Base-by-base conservation (phyloP, 2,329 filamentous ascomycete species). In the Aspergillus bombycis region DNA sequence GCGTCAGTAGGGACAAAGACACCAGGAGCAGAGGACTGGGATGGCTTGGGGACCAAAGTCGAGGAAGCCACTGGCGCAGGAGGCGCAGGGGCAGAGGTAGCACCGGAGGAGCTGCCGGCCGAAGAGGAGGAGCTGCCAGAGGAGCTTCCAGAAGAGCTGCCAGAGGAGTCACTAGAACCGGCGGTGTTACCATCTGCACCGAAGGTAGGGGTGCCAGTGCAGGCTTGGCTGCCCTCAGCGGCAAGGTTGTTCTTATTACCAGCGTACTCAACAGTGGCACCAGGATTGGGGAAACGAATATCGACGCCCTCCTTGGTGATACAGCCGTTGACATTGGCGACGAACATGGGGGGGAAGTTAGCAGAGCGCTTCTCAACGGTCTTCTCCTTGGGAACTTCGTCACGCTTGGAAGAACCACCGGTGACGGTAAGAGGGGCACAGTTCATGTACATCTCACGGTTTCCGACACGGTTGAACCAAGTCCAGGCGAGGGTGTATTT, bases 381-480 rank as follows among this genome's bases (percentile, higher is more conserved):
- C 34, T 73, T 70, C 66, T 73, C 72, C 48, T 87, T 85, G 59
- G 78, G 32, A 38, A 55, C 32, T 28, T 55, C 52, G 21, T 55
- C 52, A 38, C 52, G 52, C 52, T 55, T 75, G 1, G 81, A 75
- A 1, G 80, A 77, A 26, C 80, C 79, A 4, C 78, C 80, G 0
- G 86, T 86, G 28, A 98, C 83, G 0, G 83, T 85, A 55, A 96
- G 78, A 0, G 92, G 88, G 0, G 91, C 92, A 71, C 94, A 99
- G 85, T 97, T 96, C 93, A 97, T 96, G 84, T 98, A 97, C 85
- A 97, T 93, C 76, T 98, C 95, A 1, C 94, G 89, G 81, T 97
- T 97, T 3, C 95, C 95, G 11, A 96, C 74, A 64, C 90, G 91
- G 79, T 98, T 98, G 79, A 96, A 88, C 95, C 95, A 98, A 0